phyloP scores from a whole-genome alignment of 352 stramenopile genomes.

The Phytophthora crassamura region DNA sequence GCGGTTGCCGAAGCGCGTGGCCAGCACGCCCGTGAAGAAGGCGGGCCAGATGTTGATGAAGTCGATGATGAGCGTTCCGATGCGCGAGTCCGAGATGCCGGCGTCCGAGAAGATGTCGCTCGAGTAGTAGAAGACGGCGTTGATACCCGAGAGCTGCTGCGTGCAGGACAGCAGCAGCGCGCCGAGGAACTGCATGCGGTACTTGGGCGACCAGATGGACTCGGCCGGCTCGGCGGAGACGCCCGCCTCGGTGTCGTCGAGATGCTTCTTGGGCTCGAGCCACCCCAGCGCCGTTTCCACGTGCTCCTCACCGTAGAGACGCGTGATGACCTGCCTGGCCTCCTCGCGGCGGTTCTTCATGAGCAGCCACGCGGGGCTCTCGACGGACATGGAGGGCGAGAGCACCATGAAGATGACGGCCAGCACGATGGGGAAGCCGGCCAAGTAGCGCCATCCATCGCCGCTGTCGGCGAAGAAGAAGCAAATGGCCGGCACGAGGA shows the following conservation, averaged over 20 bases:
- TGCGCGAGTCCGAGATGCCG: no score
- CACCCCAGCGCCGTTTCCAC: background rate
- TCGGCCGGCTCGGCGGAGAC: no score
- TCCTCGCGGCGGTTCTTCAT: conserved; percentile 13
- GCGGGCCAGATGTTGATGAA: no score
- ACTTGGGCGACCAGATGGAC: no score
- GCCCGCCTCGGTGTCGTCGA: background rate
- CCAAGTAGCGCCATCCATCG: conserved; percentile 51
- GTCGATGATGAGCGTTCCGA: no score
- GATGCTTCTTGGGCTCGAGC: conserved; percentile 13
- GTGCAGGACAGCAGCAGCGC: no score
- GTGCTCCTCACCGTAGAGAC: conserved; percentile 25
- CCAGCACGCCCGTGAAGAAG: no score
- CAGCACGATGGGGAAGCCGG: conserved; percentile 50
- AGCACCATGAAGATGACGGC: conserved; percentile 39
- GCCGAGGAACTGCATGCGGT: background rate
- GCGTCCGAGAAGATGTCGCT: no score
- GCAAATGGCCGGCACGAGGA: conserved; percentile 8
- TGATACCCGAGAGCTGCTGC: no score
- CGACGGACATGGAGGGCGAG: conserved; percentile 42
- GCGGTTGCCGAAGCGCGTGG: conserved; percentile 26
- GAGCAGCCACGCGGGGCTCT: conserved; percentile 42
- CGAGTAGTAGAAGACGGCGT: no score
- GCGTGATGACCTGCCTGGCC: conserved; percentile 9
- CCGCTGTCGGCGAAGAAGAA: conserved; percentile 18